Conservation (phyloP, 2,329 filamentous ascomycete species). For the Cladosporium sp. region DNA sequence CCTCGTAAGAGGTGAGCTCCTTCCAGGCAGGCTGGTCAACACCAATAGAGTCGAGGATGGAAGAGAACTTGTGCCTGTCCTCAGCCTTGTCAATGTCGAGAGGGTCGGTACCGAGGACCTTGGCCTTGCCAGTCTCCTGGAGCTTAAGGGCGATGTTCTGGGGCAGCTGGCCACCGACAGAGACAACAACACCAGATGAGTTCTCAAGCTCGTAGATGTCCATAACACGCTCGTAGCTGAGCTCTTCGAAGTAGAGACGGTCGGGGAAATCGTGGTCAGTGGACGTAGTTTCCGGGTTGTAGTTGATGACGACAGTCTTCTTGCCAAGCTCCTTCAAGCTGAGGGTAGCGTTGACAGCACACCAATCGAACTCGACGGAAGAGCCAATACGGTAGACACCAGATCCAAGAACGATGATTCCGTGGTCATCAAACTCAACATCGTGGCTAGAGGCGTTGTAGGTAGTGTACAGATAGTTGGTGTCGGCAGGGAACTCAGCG, state of each 20-base stretch:
- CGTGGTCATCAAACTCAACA: constrained; percentile 89
- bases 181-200: constrained; percentile 85
- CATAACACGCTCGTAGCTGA: constrained; percentile 97
- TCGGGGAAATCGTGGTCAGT: constrained; percentile 91
- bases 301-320: constrained; percentile 97
- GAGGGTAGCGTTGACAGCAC: constrained; percentile 84
- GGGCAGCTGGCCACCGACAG: constrained; percentile 91
- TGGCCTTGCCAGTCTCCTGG: constrained; percentile 86
- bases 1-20: constrained; percentile 85
- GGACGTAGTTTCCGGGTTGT: not conserved
- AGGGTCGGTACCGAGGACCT: constrained; percentile 88
- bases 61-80: constrained; percentile 96
- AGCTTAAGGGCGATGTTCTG: constrained; percentile 96
- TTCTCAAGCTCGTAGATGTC: constrained; percentile 95
- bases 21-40: constrained; percentile 98
- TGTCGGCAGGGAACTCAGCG: constrained; percentile 91
- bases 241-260: constrained; percentile 92
- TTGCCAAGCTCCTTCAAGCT: constrained; percentile 83
- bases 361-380: constrained; percentile 99
- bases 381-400: constrained; percentile 97
- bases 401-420: constrained; percentile 83
- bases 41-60: constrained; percentile 93
- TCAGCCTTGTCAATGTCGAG: constrained; percentile 97
- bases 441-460: constrained; percentile 96
- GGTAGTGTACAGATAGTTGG: constrained; percentile 95